Conservation (phyloP, 371 early-diverging fungal genomes). For the Apophysomyces sp. region DNA sequence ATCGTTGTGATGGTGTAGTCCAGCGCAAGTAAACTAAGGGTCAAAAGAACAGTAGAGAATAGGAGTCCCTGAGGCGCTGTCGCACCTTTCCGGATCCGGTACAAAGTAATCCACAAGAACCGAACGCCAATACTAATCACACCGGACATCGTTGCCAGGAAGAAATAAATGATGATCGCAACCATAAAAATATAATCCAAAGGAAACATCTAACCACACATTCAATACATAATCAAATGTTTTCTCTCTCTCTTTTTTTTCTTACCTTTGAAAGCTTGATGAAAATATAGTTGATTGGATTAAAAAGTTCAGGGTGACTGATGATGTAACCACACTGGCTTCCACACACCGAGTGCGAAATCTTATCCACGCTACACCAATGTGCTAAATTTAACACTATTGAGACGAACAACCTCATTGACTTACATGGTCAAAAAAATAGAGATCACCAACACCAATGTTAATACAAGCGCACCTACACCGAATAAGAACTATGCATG, state of each 20-base stretch:
- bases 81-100: slow-evolving; percentile 48
- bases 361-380: slow-evolving; percentile 45
- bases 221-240: background rate
- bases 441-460: slow-evolving; percentile 39
- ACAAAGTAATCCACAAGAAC: slow-evolving; percentile 61
- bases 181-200: slow-evolving; percentile 66
- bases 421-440: slow-evolving; percentile 59
- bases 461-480: slow-evolving; percentile 26
- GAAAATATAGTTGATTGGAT: slow-evolving; percentile 65
- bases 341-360: slow-evolving; percentile 60
- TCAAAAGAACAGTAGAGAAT: slow-evolving; percentile 49
- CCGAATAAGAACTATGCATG: slow-evolving; percentile 36
- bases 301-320: slow-evolving; percentile 54
- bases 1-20: slow-evolving; percentile 58
- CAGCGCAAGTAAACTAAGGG: slow-evolving; percentile 59
- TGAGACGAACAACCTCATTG: background rate
- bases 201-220: slow-evolving; percentile 44
- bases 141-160: slow-evolving; percentile 60
- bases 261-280: slow-evolving; percentile 53
- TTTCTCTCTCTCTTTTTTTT: slow-evolving; percentile 9
- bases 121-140: slow-evolving; percentile 62
- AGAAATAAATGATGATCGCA: slow-evolving; percentile 59
- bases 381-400: background rate
- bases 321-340: slow-evolving; percentile 67
- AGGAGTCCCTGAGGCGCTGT: slow-evolving; percentile 66